Base-by-base conservation (phyloP, 2,329 filamentous ascomycete genomes). In the Colletotrichum tabaci region DNA sequence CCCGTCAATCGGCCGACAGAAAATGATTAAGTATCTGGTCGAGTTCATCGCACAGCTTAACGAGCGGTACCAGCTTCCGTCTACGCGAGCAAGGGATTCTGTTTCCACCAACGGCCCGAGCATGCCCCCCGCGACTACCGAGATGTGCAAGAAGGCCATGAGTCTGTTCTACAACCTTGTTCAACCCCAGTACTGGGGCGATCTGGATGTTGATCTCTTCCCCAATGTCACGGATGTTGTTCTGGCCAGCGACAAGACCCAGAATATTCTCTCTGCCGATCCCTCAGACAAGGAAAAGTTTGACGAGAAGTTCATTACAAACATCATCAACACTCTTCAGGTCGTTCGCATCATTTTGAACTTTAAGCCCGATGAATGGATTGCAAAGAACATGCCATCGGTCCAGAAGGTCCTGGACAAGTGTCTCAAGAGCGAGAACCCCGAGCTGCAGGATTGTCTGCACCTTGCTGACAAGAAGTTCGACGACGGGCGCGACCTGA, bases 11-110 rank as follows among this genome's bases (percentile, higher is more conserved):
- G 90, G 93, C 65, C 90, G 95, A 23, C 88, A 91, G 53, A 92
- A 94, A 80, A 92, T 99, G 85, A 89, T 98, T 58, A 98, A 98
- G 82, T 99, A 98, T 78, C 88, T 99, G 42, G 93, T 98, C 40
- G 94, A 96, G 72, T 98, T 98, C 81, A 98, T 98, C 76, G 95
- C 95, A 1, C 93, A 94, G 61, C 87, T 98, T 26, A 92, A 93
- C 21, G 96, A 98, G 81, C 90, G 95, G 44, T 98, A 93, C 79
- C 91, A 91, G 23, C 89, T 95, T 26, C 92, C 92, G 16, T 93
- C 93, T 26, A 87, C 90, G 16, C 93, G 91, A 76, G 87, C 90
- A 52, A 89, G 90, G 60, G 90, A 93, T 52, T 75, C 85, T 15
- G 78, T 80, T 1, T 77, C 77, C 57, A 80, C 82, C 52, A 83